Percentiles rank a stretch among this genome's conserved stretches.
Conservation (phyloP, 768 basidiomycete genomes). For the Lentinula boryana region DNA sequence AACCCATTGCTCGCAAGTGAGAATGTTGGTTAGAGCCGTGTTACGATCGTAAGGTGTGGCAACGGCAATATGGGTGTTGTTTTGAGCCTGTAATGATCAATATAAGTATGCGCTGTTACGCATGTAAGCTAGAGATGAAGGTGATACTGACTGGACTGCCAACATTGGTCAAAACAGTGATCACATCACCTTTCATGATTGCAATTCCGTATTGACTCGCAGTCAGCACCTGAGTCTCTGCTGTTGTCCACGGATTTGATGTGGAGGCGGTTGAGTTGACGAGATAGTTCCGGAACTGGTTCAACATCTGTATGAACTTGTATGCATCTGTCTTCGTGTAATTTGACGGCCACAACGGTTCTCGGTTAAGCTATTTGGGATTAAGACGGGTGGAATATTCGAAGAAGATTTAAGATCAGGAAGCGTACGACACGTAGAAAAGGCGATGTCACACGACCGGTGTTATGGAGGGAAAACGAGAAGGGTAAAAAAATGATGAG, state of each 20-base stretch:
- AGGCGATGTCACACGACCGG: not conserved
- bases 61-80: conserved; percentile 49
- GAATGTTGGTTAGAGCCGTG: conserved; percentile 49
- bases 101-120: not conserved
- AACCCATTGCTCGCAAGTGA: conserved; percentile 62
- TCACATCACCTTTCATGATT: conserved; percentile 56
- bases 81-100: conserved; percentile 41
- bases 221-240: conserved; percentile 46
- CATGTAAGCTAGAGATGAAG: not conserved
- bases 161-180: conserved; percentile 63
- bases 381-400: not conserved
- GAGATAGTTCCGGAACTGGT: conserved; percentile 64
- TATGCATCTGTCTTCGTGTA: conserved; percentile 57
- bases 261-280: conserved; percentile 35
- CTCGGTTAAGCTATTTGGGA: conserved; percentile 55
- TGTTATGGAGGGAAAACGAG: not conserved
- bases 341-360: conserved; percentile 65
- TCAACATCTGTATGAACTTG: conserved; percentile 53
- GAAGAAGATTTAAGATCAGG: not conserved
- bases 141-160: conserved; percentile 55
- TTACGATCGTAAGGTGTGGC: conserved; percentile 45
- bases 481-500: not conserved
- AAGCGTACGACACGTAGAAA: not conserved
- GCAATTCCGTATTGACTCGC: conserved; percentile 47
- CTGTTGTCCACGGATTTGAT: conserved; percentile 40